A percentile compares a stretch with the other conserved stretches of the same genome.
phyloP scores from a whole-genome alignment of 257 asterid genomes.

The Nicotiana obtusifolia region DNA sequence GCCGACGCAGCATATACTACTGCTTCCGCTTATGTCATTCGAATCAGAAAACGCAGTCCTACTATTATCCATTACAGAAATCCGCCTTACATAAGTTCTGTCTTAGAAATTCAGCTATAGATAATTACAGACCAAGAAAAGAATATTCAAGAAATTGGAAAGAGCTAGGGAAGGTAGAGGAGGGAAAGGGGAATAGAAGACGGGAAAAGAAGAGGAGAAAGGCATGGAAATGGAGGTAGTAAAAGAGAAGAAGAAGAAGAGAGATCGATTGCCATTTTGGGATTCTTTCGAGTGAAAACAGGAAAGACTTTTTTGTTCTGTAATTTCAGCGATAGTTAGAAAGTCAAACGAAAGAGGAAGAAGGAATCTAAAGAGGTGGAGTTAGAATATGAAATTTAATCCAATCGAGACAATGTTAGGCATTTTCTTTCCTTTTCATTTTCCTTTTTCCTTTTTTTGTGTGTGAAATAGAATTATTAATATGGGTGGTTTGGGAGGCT shows the following conservation, averaged over 20 bases:
- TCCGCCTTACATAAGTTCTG: neutral
- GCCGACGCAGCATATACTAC: slow-evolving; percentile 59
- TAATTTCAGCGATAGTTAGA: neutral
- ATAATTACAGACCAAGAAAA: neutral
- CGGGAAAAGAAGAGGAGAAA: neutral
- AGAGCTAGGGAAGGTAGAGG: neutral
- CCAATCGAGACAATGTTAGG: too few species aligned
- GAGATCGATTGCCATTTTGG: neutral
- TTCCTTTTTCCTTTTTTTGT: too few species aligned
- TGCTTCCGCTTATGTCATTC: slow-evolving; percentile 58
- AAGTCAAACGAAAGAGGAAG: slow-evolving; percentile 34
- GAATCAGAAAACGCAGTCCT: slow-evolving; percentile 59
- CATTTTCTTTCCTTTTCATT: too few species aligned
- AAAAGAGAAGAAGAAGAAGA: neutral
- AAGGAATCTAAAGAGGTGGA: too few species aligned
- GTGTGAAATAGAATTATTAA: too few species aligned
- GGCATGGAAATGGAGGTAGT: neutral
- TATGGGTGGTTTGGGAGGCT: too few species aligned
- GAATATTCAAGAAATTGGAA: neutral
- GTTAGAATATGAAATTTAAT: too few species aligned
- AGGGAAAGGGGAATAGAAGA: neutral
- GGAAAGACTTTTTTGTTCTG: neutral
- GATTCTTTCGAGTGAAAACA: neutral
- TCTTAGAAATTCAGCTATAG: slow-evolving; percentile 9
- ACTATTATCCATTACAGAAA: slow-evolving; percentile 34